Evolutionary conservation across 192 early-diverging fungal genomes (phyloP).

Genomic region (Coemansia asiatica): DNA sequence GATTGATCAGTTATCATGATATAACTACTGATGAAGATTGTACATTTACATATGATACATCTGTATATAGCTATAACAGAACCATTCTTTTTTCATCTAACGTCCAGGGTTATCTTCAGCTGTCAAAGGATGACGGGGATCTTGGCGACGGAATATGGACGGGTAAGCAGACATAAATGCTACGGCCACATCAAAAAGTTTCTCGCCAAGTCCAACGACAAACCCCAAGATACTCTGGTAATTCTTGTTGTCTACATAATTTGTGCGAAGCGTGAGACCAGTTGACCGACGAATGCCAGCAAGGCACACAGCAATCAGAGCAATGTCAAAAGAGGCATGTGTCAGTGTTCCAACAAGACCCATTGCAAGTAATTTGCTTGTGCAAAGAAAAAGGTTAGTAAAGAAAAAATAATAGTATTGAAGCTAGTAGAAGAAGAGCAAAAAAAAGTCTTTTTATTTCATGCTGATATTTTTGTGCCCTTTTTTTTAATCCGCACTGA

Average conservation of each 20-base stretch:
- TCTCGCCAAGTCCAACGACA: conserved; percentile 40
- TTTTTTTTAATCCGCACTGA: neutral
- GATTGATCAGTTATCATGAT: too few relatives aligned
- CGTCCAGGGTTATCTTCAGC: neutral
- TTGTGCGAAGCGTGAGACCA: conserved; percentile 36
- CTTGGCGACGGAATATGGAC: conserved; percentile 39
- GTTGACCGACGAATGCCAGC: conserved; percentile 53
- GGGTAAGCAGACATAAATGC: conserved; percentile 51
- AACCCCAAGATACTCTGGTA: conserved; percentile 43
- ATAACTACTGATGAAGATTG: too few relatives aligned
- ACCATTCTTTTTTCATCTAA: too few relatives aligned
- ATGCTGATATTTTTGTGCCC: too few relatives aligned
- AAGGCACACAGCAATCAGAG: conserved; percentile 43
- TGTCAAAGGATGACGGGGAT: neutral
- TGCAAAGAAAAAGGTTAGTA: neutral
- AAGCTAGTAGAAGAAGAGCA: too few relatives aligned
- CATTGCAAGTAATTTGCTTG: conserved; percentile 19
- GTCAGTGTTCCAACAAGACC: conserved; percentile 39
- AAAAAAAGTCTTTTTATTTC: too few relatives aligned
- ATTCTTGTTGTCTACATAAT: conserved; percentile 30
- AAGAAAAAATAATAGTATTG: neutral
- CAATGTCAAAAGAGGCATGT: conserved; percentile 43
- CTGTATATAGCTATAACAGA: too few relatives aligned
- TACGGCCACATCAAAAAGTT: conserved; percentile 50
- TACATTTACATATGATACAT: too few relatives aligned